phyloP scores from a whole-genome alignment of 371 early-diverging fungal genomes.

The Batkoa obscura region DNA sequence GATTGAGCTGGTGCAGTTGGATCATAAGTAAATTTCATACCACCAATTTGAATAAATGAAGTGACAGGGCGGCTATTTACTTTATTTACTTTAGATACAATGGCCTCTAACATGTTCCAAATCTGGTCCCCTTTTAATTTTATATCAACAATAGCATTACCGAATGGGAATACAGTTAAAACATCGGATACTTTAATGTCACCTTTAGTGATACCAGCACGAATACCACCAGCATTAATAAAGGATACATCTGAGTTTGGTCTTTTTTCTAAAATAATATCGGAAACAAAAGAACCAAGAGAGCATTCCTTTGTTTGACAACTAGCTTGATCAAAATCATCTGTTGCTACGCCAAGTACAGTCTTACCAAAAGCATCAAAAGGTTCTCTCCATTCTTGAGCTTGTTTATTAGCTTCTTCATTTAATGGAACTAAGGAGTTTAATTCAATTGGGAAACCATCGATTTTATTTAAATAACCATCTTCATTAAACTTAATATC shows the following conservation, averaged over 20 bases:
- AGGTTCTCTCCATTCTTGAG: constrained; percentile 22
- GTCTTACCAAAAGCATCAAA: constrained; percentile 22
- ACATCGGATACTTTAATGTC: constrained; percentile 26
- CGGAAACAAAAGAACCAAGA: constrained; percentile 29
- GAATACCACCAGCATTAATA: constrained; percentile 36
- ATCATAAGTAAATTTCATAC: constrained; percentile 9
- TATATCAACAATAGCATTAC: constrained; percentile 21
- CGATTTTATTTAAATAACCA: constrained; percentile 19
- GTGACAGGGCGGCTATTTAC: constrained; percentile 14
- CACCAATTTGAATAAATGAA: constrained; percentile 17
- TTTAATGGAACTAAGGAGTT: constrained; percentile 23
- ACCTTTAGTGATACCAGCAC: constrained; percentile 23
- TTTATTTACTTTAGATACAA: constrained; percentile 8
- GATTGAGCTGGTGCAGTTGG: neutral
- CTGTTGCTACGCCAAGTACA: constrained; percentile 20
- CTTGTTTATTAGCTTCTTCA: constrained; percentile 10
- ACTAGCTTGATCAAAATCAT: constrained; percentile 13
- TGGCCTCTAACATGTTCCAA: constrained; percentile 19
- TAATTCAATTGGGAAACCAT: constrained; percentile 33
- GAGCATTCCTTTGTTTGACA: constrained; percentile 26
- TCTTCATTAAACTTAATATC: constrained; percentile 34
- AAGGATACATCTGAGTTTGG: constrained; percentile 17
- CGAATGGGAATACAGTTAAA: constrained; percentile 32
- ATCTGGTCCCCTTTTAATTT: constrained; percentile 22
- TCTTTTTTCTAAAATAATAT: constrained; percentile 21